Conservation (phyloP, 176 grass and related monocot genomes). For the Pontederia crassipes region DNA sequence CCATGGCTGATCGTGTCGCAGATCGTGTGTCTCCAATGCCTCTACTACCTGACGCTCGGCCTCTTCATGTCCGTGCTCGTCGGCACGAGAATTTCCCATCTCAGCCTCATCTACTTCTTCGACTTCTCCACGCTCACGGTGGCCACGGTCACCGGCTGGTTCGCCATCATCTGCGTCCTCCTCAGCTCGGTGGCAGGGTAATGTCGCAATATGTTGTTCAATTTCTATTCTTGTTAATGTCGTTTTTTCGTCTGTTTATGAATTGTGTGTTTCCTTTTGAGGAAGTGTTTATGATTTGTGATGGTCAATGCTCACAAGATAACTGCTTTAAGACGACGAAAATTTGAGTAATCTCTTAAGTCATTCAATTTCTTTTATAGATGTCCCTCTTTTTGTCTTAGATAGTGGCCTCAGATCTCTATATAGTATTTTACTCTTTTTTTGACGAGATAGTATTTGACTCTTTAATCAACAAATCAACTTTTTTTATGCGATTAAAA, state of each 20-base stretch:
- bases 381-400: no score
- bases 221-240: not conserved
- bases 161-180: conserved; percentile 68
- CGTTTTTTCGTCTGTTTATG: not conserved
- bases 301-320: no score
- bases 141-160: conserved; percentile 81
- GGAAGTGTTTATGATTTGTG: no score
- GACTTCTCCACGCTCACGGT: conserved; percentile 83
- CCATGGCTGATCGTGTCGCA: conserved; percentile 96
- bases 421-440: no score
- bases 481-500: no score
- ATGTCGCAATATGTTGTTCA: not conserved
- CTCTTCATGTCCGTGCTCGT: conserved; percentile 62
- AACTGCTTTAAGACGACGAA: no score
- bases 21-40: conserved; percentile 94
- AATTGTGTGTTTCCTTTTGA: not conserved
- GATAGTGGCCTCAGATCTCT: no score
- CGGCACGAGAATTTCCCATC: conserved; percentile 55
- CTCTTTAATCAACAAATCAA: no score
- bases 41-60: conserved; percentile 85
- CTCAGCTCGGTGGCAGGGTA: conserved; percentile 75
- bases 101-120: conserved; percentile 93
- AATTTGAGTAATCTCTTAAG: no score
- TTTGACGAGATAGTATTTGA: no score
- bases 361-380: no score